phyloP scores from a whole-genome alignment of 2,329 filamentous ascomycete genomes.

The Colletotrichum tamarilloi region DNA sequence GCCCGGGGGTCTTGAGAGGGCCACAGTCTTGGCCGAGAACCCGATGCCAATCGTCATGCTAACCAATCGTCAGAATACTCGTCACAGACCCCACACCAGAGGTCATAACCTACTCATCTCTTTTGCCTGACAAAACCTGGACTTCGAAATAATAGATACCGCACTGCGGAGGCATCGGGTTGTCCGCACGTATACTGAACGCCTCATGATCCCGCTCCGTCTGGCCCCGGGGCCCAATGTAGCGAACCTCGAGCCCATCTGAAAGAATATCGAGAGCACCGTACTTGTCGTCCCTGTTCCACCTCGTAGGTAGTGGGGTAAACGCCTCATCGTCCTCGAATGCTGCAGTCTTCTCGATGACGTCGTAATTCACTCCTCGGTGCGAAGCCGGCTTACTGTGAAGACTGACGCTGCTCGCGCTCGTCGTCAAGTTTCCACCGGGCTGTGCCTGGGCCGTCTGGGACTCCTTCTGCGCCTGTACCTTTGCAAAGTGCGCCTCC shows the following conservation, averaged over 20 bases:
- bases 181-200: constrained; percentile 83
- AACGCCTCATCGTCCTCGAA: constrained; percentile 69
- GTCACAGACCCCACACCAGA: neutral
- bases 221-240: constrained; percentile 57
- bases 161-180: constrained; percentile 87
- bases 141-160: constrained; percentile 96
- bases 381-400: constrained; percentile 70
- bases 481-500: constrained; percentile 73
- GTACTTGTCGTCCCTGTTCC: constrained; percentile 84
- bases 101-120: constrained; percentile 62
- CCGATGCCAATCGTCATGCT: constrained; percentile 73
- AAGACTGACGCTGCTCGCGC: constrained; percentile 60
- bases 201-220: constrained; percentile 77
- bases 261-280: constrained; percentile 77
- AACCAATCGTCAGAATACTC: constrained; percentile 14
- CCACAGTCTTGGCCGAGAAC: constrained; percentile 66
- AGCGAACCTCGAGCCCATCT: constrained; percentile 79
- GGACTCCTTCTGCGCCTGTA: constrained; percentile 60
- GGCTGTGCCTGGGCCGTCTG: constrained; percentile 54
- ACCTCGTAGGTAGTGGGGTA: constrained; percentile 80
- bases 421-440: constrained; percentile 64
- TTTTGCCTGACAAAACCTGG: constrained; percentile 60
- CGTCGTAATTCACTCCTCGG: constrained; percentile 83
- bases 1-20: constrained; percentile 68
- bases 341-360: constrained; percentile 79